Evolutionary conservation across 225 moss, liverwort and hornwort species (phyloP).

Genomic region (Polytrichum formosum): DNA sequence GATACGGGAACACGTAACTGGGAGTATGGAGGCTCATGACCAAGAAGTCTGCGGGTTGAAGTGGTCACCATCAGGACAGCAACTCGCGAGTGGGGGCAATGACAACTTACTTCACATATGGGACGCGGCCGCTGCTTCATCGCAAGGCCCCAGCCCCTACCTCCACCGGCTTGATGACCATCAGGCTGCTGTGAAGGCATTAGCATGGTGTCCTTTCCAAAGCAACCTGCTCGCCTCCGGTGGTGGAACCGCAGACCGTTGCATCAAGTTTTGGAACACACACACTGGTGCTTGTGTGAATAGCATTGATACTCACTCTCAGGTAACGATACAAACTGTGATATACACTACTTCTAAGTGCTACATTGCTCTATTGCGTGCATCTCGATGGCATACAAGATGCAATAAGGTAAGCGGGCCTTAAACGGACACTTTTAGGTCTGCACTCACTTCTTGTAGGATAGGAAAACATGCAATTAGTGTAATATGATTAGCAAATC

Average conservation of each 20-base stretch:
- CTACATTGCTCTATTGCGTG: too few species aligned
- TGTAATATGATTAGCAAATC: too few species aligned
- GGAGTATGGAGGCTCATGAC: slow-evolving; percentile 79
- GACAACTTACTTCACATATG: slow-evolving; percentile 94
- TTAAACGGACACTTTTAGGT: too few species aligned
- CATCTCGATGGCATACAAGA: too few species aligned
- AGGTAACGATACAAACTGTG: slow-evolving; percentile 24
- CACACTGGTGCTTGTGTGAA: slow-evolving; percentile 89
- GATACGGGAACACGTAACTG: slow-evolving; percentile 77
- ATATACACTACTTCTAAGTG: too few species aligned
- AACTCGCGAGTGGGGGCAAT: slow-evolving; percentile 91
- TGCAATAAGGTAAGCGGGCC: too few species aligned
- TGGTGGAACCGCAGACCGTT: slow-evolving; percentile 90
- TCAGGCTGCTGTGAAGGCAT: slow-evolving; percentile 84
- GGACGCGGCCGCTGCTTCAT: slow-evolving; percentile 73
- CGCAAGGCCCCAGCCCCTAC: slow-evolving; percentile 64
- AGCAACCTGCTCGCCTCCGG: slow-evolving; percentile 91
- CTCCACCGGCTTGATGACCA: slow-evolving; percentile 91
- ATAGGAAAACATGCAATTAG: too few species aligned
- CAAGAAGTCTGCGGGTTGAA: slow-evolving; percentile 96
- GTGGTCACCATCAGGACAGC: slow-evolving; percentile 94
- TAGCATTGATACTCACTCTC: slow-evolving; percentile 93
- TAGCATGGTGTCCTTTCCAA: slow-evolving; percentile 99
- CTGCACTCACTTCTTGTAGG: too few species aligned
- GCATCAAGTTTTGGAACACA: slow-evolving; percentile 99